phyloP scores from a whole-genome alignment of 2,329 filamentous ascomycete genomes.

The Plectosphaerella sp. region DNA sequence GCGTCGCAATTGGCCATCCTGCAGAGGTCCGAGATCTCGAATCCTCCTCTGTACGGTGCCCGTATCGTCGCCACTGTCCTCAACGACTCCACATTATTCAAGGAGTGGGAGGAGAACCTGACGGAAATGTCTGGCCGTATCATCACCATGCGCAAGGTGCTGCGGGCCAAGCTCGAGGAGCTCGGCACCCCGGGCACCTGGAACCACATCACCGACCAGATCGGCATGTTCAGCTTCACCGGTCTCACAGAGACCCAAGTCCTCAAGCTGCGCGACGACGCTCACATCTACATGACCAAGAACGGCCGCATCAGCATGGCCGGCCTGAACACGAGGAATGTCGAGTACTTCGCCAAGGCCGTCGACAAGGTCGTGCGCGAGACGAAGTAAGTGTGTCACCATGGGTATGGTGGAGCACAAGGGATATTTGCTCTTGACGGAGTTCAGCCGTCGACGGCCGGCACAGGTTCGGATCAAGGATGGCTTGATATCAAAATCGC shows the following conservation, averaged over 20 bases:
- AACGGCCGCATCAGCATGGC: constrained; percentile 99
- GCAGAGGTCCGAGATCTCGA: constrained; percentile 95
- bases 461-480: too few species aligned
- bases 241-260: constrained; percentile 74
- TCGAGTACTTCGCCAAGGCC: constrained; percentile 89
- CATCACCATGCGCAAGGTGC: constrained; percentile 78
- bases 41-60: constrained; percentile 91
- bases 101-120: constrained; percentile 89
- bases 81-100: constrained; percentile 77
- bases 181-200: constrained; percentile 83
- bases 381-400: constrained; percentile 14
- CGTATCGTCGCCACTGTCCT: constrained; percentile 81
- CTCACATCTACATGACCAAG: constrained; percentile 90
- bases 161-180: constrained; percentile 77
- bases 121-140: constrained; percentile 94
- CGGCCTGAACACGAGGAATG: constrained; percentile 86
- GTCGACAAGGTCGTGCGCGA: constrained; percentile 77
- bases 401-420: too few species aligned
- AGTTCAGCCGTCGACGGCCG: too few species aligned
- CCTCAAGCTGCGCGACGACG: constrained; percentile 61
- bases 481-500: too few species aligned
- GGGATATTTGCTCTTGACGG: too few species aligned
- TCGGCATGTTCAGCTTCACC: constrained; percentile 98
- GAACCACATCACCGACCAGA: constrained; percentile 98
- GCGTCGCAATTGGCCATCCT: constrained; percentile 88